A percentile compares a stretch with the other conserved stretches of the same genome.
phyloP scores from a whole-genome alignment of 2,329 filamentous ascomycete species.

The Fusarium circinatum region DNA sequence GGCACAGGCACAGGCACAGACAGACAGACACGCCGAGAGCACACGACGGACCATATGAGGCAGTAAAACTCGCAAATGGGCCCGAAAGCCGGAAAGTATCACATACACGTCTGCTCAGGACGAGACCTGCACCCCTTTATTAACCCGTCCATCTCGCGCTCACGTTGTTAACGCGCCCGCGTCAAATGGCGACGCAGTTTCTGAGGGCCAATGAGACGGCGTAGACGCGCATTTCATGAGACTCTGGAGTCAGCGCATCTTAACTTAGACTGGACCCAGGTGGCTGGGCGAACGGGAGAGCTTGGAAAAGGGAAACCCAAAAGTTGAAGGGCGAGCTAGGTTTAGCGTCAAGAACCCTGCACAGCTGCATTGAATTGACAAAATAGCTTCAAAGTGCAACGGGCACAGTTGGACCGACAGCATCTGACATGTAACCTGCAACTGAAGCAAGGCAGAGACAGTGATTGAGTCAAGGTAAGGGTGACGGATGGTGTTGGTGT shows the following conservation, averaged over 20 bases:
- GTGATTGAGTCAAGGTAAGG: slow-evolving; percentile 23
- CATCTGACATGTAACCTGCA: slow-evolving; percentile 26
- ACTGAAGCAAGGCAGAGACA: slow-evolving; percentile 23
- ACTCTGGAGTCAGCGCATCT: slow-evolving; percentile 38
- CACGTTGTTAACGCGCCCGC: slow-evolving; percentile 39
- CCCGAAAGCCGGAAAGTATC: slow-evolving; percentile 31
- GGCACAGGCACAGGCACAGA: slow-evolving; percentile 7
- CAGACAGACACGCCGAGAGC: slow-evolving; percentile 19
- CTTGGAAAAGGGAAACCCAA: slow-evolving; percentile 22
- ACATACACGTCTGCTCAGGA: slow-evolving; percentile 23
- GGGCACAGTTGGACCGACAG: slow-evolving; percentile 25
- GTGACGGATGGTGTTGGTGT: neutral
- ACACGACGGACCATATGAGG: slow-evolving; percentile 15
- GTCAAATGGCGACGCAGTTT: slow-evolving; percentile 38
- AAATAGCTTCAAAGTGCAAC: slow-evolving; percentile 27
- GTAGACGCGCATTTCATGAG: slow-evolving; percentile 39
- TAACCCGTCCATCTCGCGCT: slow-evolving; percentile 31
- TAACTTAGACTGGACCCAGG: slow-evolving; percentile 26
- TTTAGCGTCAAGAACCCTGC: slow-evolving; percentile 38
- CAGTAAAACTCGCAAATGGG: slow-evolving; percentile 13
- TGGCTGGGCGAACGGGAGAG: slow-evolving; percentile 41
- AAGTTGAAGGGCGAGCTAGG: slow-evolving; percentile 30
- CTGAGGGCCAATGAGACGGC: slow-evolving; percentile 33
- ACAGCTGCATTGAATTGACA: slow-evolving; percentile 26
- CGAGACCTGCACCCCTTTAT: slow-evolving; percentile 34